Base-by-base conservation (phyloP, 805 yeast species). In the Scheffersomyces coipomensis region DNA sequence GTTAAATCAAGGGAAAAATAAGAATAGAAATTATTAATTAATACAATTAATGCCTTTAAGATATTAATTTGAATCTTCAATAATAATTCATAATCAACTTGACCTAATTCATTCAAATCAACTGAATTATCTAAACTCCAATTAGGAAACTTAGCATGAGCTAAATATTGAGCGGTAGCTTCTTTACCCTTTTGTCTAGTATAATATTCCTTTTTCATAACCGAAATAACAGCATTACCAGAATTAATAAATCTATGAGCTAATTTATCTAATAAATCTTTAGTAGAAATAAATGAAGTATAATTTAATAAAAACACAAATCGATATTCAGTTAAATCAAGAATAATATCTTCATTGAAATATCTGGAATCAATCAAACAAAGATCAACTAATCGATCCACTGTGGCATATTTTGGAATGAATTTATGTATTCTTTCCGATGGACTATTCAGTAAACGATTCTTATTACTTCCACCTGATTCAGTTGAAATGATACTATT, bases 11-110 rank as follows among this genome's bases (percentile, higher is more conserved):
- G 85, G 3, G 83, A 73, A 53, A 90, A 87, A 55, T 87, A 93
- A 21, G 76, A 62, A 56, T 83, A 89, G 55, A 85, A 87, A 48
- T 83, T 82, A 33, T 78, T 73, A 16, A 88, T 78, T 58, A 95
- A 73, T 22, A 83, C 75, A 32, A 80, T 73, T 40, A 88, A 65
- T 0, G 88, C 87, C 55, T 87, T 95, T 43, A 89, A 66, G 23
- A 89, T 79, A 29, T 95, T 95, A 27, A 85, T 71, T 55, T 89
- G 93, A 31, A 90, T 85, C 53, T 83, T 87, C 9, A 85, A 81
- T 33, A 87, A 81, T 39, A 79, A 73, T 33, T 73, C 74, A 73
- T 83, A 81, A 49, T 83, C 85, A 24, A 84, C 69, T 3, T 75
- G 74, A 0, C 73, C 74, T 29, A 68, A 52, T 12, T 54, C 62